Evolutionary conservation across 1,284 basidiomycete genomes (phyloP).

Genomic region (Heimioporus punctisporus): DNA sequence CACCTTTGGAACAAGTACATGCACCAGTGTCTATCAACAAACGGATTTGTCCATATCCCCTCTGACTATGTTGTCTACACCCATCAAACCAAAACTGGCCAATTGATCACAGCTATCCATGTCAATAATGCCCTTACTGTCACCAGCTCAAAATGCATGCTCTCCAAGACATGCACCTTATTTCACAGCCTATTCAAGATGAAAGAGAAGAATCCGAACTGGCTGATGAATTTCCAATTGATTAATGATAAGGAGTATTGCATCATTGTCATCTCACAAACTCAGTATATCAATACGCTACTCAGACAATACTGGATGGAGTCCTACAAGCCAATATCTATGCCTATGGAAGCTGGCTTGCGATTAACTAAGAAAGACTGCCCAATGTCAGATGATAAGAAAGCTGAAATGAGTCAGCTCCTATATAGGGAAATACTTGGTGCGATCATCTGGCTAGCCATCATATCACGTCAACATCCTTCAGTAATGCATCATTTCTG

Average conservation of each 20-base stretch:
- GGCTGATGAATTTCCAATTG: constrained; percentile 4
- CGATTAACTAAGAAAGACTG: neutral
- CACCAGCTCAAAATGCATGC: neutral
- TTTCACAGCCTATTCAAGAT: constrained; percentile 5
- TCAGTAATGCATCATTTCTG: too few relatives aligned
- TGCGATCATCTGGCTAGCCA: constrained; percentile 2
- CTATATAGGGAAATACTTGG: neutral
- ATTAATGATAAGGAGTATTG: neutral
- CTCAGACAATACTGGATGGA: constrained; percentile 2
- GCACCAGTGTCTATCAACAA: neutral
- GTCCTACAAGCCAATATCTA: neutral
- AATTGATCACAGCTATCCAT: constrained; percentile 6
- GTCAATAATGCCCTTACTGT: constrained; percentile 8
- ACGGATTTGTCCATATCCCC: neutral
- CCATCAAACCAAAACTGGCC: neutral
- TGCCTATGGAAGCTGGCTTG: neutral
- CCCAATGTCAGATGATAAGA: neutral
- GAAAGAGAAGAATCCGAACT: constrained; percentile 3
- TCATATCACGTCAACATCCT: neutral
- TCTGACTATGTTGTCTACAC: constrained; percentile 4
- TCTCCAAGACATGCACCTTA: neutral
- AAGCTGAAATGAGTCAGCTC: neutral
- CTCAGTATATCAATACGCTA: neutral
- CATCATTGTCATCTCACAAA: constrained; percentile 1
- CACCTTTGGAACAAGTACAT: constrained; percentile 14